A percentile compares a stretch with the other conserved stretches of the same genome.
Evolutionary conservation across 768 basidiomycete genomes (phyloP).

Genomic region (Lentinula raphanica): DNA sequence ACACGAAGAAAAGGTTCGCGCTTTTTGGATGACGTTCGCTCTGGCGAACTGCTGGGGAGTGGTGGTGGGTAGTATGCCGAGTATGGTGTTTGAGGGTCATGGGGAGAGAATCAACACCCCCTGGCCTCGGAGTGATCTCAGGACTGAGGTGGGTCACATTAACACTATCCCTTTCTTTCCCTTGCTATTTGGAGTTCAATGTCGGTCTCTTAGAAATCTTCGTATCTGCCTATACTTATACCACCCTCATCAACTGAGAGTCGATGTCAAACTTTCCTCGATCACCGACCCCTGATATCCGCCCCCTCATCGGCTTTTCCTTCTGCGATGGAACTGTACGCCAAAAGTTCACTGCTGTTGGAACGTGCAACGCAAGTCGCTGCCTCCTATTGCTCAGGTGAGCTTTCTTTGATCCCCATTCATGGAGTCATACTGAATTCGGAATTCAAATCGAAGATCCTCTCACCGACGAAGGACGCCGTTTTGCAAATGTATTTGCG

Average conservation of each 20-base stretch:
- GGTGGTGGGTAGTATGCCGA: conserved; percentile 15
- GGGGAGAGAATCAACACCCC: neutral
- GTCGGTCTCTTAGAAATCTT: neutral
- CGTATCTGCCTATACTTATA: no score
- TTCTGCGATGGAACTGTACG: neutral
- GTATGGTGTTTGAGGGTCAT: neutral
- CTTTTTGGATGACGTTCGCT: conserved; percentile 35
- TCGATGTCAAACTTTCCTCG: neutral
- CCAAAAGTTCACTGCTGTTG: conserved; percentile 15
- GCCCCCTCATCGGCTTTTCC: neutral
- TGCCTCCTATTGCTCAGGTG: conserved; percentile 15
- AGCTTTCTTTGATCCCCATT: neutral
- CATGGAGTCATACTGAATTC: neutral
- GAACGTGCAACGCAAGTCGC: conserved; percentile 16
- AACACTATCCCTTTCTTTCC: neutral
- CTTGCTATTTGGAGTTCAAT: neutral
- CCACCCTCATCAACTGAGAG: neutral
- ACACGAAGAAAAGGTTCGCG: conserved; percentile 33
- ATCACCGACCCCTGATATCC: neutral
- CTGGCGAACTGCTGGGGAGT: conserved; percentile 26
- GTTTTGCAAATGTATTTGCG: conserved; percentile 17
- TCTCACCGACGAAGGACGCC: conserved; percentile 12
- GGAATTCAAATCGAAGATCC: conserved; percentile 15
- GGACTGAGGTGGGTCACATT: neutral
- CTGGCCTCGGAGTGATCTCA: neutral